These are phyloP conservation scores for Spergularia bocconei DNA, from an alignment of 148 eudicot species.

Conservation along the genomic window DNA sequence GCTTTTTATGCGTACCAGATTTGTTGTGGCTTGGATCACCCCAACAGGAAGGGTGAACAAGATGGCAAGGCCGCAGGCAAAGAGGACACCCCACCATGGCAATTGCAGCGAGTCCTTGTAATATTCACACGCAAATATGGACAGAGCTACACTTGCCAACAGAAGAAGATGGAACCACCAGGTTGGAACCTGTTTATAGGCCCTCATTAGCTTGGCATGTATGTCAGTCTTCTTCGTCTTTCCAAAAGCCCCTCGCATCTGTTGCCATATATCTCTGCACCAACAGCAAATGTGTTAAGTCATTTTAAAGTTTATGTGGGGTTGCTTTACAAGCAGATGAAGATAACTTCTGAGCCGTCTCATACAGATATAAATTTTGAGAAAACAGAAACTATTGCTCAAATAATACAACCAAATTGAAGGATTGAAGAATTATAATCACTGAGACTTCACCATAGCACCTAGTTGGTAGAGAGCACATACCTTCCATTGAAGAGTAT, in stretches of 20 bases:
- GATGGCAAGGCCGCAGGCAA: constrained; percentile 57
- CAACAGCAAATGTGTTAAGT: neutral
- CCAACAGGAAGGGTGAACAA: constrained; percentile 83
- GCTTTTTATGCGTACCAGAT: constrained; percentile 46
- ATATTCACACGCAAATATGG: constrained; percentile 46
- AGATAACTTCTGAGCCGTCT: too few relatives aligned
- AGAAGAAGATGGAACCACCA: constrained; percentile 76
- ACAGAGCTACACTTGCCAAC: constrained; percentile 36
- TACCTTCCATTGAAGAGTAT: constrained; percentile 65
- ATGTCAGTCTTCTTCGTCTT: constrained; percentile 42
- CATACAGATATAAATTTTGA: too few relatives aligned
- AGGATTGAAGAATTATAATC: too few relatives aligned
- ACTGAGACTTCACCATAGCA: too few relatives aligned
- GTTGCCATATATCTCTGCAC: constrained; percentile 50
- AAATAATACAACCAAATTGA: too few relatives aligned
- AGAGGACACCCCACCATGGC: constrained; percentile 85
- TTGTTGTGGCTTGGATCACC: constrained; percentile 69
- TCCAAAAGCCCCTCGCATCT: constrained; percentile 42
- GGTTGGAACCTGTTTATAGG: constrained; percentile 54
- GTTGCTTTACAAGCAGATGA: too few relatives aligned
- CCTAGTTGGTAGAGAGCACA: neutral
- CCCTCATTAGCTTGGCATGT: constrained; percentile 63
- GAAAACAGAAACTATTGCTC: too few relatives aligned
- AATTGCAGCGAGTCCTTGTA: constrained; percentile 60
- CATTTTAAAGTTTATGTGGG: too few relatives aligned